Percentiles rank a stretch among this genome's conserved stretches.
Conservation (phyloP, 2,329 filamentous ascomycete genomes). For the Aspergillus hiratsukae region DNA sequence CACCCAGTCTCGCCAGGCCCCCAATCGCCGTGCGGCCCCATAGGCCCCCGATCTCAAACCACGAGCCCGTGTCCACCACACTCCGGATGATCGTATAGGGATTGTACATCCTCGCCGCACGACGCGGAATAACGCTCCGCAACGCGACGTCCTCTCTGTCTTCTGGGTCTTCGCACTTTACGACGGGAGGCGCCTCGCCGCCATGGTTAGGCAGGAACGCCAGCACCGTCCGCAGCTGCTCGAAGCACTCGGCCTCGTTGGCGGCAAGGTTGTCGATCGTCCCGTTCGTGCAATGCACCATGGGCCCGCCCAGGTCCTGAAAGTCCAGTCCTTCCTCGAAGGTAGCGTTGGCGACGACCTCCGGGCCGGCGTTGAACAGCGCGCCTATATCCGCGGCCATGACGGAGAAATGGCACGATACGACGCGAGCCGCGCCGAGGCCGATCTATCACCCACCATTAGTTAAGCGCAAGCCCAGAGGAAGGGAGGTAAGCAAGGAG, state of each 20-base stretch:
- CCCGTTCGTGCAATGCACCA: conserved; percentile 60
- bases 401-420: conserved; percentile 60
- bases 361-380: conserved; percentile 61
- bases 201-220: conserved; percentile 57
- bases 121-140: conserved; percentile 54
- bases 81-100: conserved; percentile 53
- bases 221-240: conserved; percentile 55
- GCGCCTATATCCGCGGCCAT: conserved; percentile 61
- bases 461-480: background rate
- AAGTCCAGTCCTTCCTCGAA: conserved; percentile 60
- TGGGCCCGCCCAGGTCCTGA: conserved; percentile 56
- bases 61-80: conserved; percentile 53
- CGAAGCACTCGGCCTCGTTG: conserved; percentile 58
- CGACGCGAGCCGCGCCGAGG: conserved; percentile 57
- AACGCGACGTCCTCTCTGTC: conserved; percentile 48
- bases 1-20: conserved; percentile 56
- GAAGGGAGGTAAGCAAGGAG: background rate
- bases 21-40: conserved; percentile 61
- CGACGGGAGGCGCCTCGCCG: conserved; percentile 49
- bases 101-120: conserved; percentile 58
- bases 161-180: conserved; percentile 46
- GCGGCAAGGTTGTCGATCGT: conserved; percentile 62
- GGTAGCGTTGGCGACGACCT: conserved; percentile 59
- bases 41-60: conserved; percentile 61
- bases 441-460: conserved; percentile 44